Base-by-base conservation (phyloP, 2,329 filamentous ascomycete species). In the Pestalotiopsis fici region DNA sequence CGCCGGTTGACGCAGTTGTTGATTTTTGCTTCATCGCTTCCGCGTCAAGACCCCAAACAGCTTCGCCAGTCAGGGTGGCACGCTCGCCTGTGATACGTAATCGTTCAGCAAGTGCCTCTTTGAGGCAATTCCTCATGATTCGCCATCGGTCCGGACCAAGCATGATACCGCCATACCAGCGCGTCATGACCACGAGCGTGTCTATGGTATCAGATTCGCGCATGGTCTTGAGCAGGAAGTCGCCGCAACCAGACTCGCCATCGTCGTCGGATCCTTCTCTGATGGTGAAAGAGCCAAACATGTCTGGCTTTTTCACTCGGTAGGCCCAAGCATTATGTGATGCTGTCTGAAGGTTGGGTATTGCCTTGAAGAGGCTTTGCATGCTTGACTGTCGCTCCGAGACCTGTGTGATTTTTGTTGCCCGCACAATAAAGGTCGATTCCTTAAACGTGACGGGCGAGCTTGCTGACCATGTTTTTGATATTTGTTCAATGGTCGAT, bases 91-190 rank as follows among this genome's bases (percentile, higher is more conserved):
- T 78, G 47, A 81, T 74, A 3, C 84, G 79, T 57, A 85, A 74
- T 5, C 84, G 79, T 71, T 86, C 85, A 1, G 86, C 83, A 21
- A 91, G 77, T 1, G 86, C 86, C 59, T 87, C 84, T 39, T 84
- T 83, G 60, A 87, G 82, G 55, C 85, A 86, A 68, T 85, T 84
- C 3, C 85, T 82, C 86, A 90, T 90, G 68, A 90, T 82, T 13
- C 87, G 82, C 87, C 87, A 91, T 21, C 88, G 83, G 72, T 90
- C 88, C 0, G 86, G 84, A 0, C 88, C 88, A 2, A 91, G 81
- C 82, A 90, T 83, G 11, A 87, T 78, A 7, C 88, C 88, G 23
- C 88, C 88, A 69, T 86, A 91, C 88, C 88, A 91, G 43, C 88
- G 81, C 18, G 86, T 87, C 71, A 90, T 82, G 6, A 91, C 86